These are phyloP conservation scores for Ophiorrhiza pumila DNA, from an alignment of 257 asterid species.

Conservation along the genomic window DNA sequence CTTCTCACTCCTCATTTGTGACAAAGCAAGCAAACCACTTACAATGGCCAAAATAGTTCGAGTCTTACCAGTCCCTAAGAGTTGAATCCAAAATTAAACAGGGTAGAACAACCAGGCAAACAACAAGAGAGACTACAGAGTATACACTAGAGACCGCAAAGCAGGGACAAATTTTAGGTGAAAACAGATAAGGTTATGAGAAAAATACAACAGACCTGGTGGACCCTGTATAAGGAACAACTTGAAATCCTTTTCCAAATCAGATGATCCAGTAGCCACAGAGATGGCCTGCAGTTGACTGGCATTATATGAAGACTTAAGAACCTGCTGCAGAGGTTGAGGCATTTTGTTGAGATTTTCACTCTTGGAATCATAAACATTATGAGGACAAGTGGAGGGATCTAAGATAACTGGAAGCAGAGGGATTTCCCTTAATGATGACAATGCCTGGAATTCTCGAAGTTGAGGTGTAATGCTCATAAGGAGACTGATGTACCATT, in stretches of 20 bases:
- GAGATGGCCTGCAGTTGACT: slow-evolving; percentile 90
- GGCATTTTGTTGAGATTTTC: slow-evolving; percentile 54
- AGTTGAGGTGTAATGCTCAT: slow-evolving; percentile 98
- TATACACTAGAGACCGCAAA: neutral
- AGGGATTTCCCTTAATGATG: slow-evolving; percentile 84
- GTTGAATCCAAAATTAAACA: slow-evolving; percentile 10
- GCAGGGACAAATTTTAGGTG: neutral
- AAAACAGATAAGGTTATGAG: slow-evolving; percentile 11
- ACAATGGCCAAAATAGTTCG: slow-evolving; percentile 85
- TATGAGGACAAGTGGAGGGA: slow-evolving; percentile 51
- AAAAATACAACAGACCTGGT: slow-evolving; percentile 58
- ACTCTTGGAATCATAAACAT: slow-evolving; percentile 36
- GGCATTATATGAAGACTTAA: slow-evolving; percentile 66
- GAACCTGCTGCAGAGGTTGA: slow-evolving; percentile 60
- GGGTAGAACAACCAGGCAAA: neutral
- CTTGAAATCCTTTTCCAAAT: slow-evolving; percentile 55
- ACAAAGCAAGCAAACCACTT: slow-evolving; percentile 75
- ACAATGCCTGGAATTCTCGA: slow-evolving; percentile 95
- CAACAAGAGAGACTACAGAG: neutral
- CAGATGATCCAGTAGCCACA: slow-evolving; percentile 65
- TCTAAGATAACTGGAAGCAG: slow-evolving; percentile 80
- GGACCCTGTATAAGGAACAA: slow-evolving; percentile 97
- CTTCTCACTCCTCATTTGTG: slow-evolving; percentile 49
- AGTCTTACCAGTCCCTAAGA: slow-evolving; percentile 92
- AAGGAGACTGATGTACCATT: slow-evolving; percentile 79